These are phyloP conservation scores for Aureobasidium mangrovei DNA, from an alignment of 2,329 filamentous ascomycete genomes.

Conservation along the genomic window DNA sequence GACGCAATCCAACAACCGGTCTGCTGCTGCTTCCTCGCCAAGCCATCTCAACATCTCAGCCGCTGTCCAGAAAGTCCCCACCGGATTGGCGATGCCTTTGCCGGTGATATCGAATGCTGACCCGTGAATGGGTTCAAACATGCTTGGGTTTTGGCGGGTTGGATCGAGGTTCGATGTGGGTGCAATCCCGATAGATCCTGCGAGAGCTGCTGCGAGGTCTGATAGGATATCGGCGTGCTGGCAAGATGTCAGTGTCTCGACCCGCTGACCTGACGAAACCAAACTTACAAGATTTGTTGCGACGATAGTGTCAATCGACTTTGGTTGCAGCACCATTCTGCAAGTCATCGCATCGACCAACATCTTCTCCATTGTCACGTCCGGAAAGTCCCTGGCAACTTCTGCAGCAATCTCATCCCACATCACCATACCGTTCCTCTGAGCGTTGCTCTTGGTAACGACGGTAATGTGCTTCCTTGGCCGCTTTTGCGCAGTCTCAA, in stretches of 20 bases:
- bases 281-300: constrained; percentile 28
- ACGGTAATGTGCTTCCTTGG: constrained; percentile 52
- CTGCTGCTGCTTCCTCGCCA: constrained; percentile 44
- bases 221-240: constrained; percentile 57
- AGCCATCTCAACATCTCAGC: constrained; percentile 52
- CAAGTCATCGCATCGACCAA: constrained; percentile 59
- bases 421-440: constrained; percentile 58
- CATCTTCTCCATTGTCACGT: constrained; percentile 57
- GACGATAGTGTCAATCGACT: constrained; percentile 32
- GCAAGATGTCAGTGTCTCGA: constrained; percentile 37
- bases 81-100: constrained; percentile 49
- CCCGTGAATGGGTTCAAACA: constrained; percentile 56
- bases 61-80: constrained; percentile 52
- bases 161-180: constrained; percentile 63
- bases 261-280: constrained; percentile 41
- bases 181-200: constrained; percentile 63
- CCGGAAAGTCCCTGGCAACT: constrained; percentile 49
- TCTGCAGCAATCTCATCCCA: constrained; percentile 55
- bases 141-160: constrained; percentile 48
- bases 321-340: constrained; percentile 37
- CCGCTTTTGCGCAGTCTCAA: constrained; percentile 49
- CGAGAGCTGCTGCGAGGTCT: constrained; percentile 60
- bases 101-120: constrained; percentile 52
- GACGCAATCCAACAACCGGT: constrained; percentile 43
- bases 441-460: constrained; percentile 58